Evolutionary conservation across 257 asterid species (phyloP), one percentile per base, ranked within the genome.

Genomic region (Perilla frutescens): DNA sequence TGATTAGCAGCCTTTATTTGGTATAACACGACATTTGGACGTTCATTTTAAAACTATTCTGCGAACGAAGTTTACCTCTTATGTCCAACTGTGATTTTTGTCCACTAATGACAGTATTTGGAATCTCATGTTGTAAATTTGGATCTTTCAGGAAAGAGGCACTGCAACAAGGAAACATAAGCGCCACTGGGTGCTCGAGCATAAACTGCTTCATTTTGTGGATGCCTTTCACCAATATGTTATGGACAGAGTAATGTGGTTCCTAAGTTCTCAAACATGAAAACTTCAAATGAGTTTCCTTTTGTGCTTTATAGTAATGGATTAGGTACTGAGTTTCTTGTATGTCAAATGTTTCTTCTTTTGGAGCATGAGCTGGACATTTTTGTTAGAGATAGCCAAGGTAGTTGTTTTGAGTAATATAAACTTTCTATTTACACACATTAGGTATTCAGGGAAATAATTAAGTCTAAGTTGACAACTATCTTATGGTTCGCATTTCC

Each of bases 171-270:
- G 77, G 47, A 90, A 76, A 74, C 81, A 86, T 79, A 91, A 94
- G 82, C 96, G 89, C 76, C 96, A 87, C 84, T 90, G 96, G 98
- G 85, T 94, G 81, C 88, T 94, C 31, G 96, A 88, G 83, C 98
- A 94, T 78, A 91, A 94, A 74, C 84, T 94, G 74, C 96, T 94
- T 73, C 97, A 94, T 86, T 94, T 94, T 76, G 97, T 94, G 76
- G 96, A 94, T 82, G 99, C 98, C 58, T 94, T 94, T 84, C 98
- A 94, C 85, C 98, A 94, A 77, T 94, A 91, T 76, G 97, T 92
- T 76, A 94, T 94, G 99, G 99, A 94, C 86, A 86, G 99, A 81
- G 97, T 93, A 87, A 76, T 71, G 72, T 60, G 55, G 45, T 72
- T 76, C 58, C 70, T 48, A 55, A 76, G 69, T 73, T 67, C 76